Percentiles rank a stretch among this genome's conserved stretches.
Conservation (phyloP, 805 yeast species). For the Candida stauntonica region DNA sequence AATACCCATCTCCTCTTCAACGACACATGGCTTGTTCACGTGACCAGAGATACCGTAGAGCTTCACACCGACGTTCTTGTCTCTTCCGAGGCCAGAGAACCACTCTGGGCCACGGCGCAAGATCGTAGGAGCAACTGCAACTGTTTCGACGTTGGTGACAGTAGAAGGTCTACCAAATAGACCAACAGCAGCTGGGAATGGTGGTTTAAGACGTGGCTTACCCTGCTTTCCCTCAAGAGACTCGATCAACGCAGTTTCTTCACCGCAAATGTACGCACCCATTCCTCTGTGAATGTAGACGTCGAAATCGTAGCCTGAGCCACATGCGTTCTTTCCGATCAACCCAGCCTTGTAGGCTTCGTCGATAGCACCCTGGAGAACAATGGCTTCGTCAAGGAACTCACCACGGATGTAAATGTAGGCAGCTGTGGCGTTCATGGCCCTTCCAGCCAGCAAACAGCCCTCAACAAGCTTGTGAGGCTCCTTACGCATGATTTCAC, state of each 20-base stretch:
- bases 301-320: constrained; percentile 80
- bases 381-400: constrained; percentile 75
- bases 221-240: constrained; percentile 91
- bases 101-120: constrained; percentile 86
- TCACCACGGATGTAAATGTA: constrained; percentile 90
- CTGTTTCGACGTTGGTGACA: constrained; percentile 88
- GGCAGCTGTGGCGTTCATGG: constrained; percentile 91
- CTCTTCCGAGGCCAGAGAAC: constrained; percentile 82
- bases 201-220: constrained; percentile 90
- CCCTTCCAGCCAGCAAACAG: constrained; percentile 85
- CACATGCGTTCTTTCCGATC: constrained; percentile 82
- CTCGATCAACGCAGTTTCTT: constrained; percentile 86
- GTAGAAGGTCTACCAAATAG: constrained; percentile 88
- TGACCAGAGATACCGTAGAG: constrained; percentile 85
- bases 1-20: constrained; percentile 91
- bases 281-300: constrained; percentile 84
- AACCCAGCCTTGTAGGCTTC: constrained; percentile 81
- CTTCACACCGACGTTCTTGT: constrained; percentile 79
- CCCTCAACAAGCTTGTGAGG: constrained; percentile 92
- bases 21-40: constrained; percentile 89
- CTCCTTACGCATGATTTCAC: constrained; percentile 87
- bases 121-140: constrained; percentile 86
- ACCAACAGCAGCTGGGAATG: constrained; percentile 94
- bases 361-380: constrained; percentile 76
- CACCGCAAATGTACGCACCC: constrained; percentile 94